Conservation (phyloP, 805 yeast genomes). For the Nakazawaea anatomiae region DNA sequence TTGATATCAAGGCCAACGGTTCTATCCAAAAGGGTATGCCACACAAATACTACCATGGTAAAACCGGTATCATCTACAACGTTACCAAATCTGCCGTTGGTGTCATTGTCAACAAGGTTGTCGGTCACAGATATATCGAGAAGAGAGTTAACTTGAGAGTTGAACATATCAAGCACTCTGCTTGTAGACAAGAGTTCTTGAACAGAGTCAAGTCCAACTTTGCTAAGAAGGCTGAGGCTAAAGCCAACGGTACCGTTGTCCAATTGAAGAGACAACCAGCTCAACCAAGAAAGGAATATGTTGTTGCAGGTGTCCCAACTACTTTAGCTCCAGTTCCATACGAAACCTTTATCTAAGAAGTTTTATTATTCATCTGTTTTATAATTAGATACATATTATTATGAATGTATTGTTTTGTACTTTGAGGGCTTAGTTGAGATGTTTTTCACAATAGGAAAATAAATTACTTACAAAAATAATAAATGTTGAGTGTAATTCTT, state of each 20-base stretch:
- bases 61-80: constrained; percentile 98
- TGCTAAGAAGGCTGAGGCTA: constrained; percentile 89
- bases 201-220: constrained; percentile 98
- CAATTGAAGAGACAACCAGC: constrained; percentile 98
- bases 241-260: constrained; percentile 86
- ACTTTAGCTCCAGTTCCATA: constrained; percentile 98
- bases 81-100: constrained; percentile 98
- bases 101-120: constrained; percentile 96
- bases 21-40: constrained; percentile 99
- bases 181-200: constrained; percentile 98
- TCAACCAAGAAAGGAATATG: constrained; percentile 91
- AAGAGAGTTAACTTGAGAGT: constrained; percentile 98
- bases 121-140: constrained; percentile 98
- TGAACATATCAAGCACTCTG: constrained; percentile 99
- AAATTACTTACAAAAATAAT: neutral
- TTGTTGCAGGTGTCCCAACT: constrained; percentile 86
- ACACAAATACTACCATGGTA: constrained; percentile 99
- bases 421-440: neutral
- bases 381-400: neutral
- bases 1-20: constrained; percentile 99
- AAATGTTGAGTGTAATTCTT: too few species aligned
- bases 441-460: neutral
- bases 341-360: constrained; percentile 93
- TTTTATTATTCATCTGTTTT: constrained; percentile 1
- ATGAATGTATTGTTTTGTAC: neutral